Percentiles rank a stretch among this genome's conserved stretches.
Evolutionary conservation across 2,329 filamentous ascomycete species (phyloP).

Genomic region (Aspergillus fumigatus): DNA sequence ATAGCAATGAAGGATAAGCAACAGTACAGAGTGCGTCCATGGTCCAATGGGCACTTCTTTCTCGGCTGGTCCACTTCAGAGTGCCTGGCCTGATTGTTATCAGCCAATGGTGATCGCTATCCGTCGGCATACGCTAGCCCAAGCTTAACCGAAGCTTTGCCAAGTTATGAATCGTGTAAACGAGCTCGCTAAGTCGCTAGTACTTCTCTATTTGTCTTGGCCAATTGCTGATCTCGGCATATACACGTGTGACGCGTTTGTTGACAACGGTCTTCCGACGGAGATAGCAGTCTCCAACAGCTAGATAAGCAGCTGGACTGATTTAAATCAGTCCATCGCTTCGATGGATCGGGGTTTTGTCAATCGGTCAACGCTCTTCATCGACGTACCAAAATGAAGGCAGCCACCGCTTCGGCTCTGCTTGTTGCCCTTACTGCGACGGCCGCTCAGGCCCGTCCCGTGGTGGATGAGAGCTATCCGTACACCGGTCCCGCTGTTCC

Average conservation of each 20-base stretch:
- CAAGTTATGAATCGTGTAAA: background rate
- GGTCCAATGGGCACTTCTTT: no score
- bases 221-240: slow-evolving; percentile 4
- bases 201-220: slow-evolving; percentile 30
- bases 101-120: background rate
- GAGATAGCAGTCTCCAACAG: background rate
- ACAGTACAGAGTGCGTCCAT: no score
- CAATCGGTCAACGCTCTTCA: slow-evolving; percentile 2
- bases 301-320: background rate
- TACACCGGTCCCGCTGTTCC: slow-evolving; percentile 49
- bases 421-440: slow-evolving; percentile 17
- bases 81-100: background rate
- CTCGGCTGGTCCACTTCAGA: no score
- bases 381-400: slow-evolving; percentile 12
- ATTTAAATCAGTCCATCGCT: background rate
- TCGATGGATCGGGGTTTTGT: background rate
- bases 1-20: no score
- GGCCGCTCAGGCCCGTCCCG: slow-evolving; percentile 19
- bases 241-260: slow-evolving; percentile 4
- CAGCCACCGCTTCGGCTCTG: slow-evolving; percentile 15
- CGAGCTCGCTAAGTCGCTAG: background rate
- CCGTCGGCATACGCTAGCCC: background rate
- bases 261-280: background rate
- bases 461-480: slow-evolving; percentile 42
- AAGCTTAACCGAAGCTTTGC: background rate